Conservation (phyloP, 352 stramenopile genomes). For the Phytophthora vignae region DNA sequence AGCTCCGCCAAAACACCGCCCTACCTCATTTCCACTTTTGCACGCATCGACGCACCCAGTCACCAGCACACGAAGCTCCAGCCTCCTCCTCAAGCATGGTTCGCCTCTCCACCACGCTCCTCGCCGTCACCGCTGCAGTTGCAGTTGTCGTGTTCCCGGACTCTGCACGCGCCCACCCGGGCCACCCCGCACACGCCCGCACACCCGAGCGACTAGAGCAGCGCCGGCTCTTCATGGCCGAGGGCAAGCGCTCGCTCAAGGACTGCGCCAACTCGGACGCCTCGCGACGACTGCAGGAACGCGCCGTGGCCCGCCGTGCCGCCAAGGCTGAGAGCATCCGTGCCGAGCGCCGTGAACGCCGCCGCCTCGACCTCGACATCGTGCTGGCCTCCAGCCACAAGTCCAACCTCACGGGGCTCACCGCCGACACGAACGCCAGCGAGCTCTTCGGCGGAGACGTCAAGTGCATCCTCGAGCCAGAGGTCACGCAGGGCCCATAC, state of each 20-base stretch:
- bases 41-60: too few relatives aligned
- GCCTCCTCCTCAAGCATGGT: constrained; percentile 11
- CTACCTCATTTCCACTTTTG: too few relatives aligned
- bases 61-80: too few relatives aligned
- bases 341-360: constrained; percentile 17
- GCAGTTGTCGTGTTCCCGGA: neutral
- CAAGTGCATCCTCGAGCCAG: constrained; percentile 35
- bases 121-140: neutral
- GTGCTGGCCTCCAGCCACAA: constrained; percentile 28
- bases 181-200: constrained; percentile 6
- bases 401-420: constrained; percentile 29
- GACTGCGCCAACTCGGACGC: constrained; percentile 30
- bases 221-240: constrained; percentile 32
- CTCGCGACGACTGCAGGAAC: constrained; percentile 26
- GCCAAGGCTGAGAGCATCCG: constrained; percentile 23
- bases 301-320: constrained; percentile 12
- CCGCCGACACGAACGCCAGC: constrained; percentile 13
- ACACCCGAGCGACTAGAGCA: constrained; percentile 18
- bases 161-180: constrained; percentile 1
- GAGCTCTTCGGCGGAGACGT: constrained; percentile 31
- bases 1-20: too few relatives aligned
- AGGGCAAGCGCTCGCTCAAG: constrained; percentile 33
- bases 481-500: constrained; percentile 35
- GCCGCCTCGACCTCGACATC: constrained; percentile 27
- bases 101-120: constrained; percentile 8